Evolutionary conservation across 441 rosid species (phyloP), one percentile per base, ranked within the genome.

Genomic region (Adansonia madagascariensis): DNA sequence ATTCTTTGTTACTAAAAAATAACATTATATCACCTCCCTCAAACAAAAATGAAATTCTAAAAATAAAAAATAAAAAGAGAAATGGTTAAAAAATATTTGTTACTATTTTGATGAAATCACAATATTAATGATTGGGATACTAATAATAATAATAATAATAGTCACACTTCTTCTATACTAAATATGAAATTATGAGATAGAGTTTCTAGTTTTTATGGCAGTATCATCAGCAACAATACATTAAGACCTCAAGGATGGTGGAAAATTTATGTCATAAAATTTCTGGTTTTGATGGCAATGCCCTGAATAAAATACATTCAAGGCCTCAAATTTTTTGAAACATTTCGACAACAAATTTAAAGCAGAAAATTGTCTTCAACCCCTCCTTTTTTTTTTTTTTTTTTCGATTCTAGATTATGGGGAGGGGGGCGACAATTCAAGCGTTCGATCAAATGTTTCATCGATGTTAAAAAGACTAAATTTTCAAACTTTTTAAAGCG

Each of bases 401-500:
- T 75, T 47, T 64, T 35, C 17, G 22, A 44, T 77, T 62, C 73
- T 53, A 70, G 66, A 44, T 76, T 17, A 15, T 14, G 47, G 35
- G 41, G 41, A 4, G 41, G 41, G 41, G 41, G 56, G 73, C 59
- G 47, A 57, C 7, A 10, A 75, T 74, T 41, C 68, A 81, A 78
- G 62, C 41, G 41, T 35, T 35, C 41, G 41, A 35, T 35, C 41
- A 35, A 35, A 35, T 80, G 77, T 77, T 69, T n/a, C 66, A 78
- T 15, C 0, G 62, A 52, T 49, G 60, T 84, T 64, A 12, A 35
- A 35, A 35, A 83, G 85, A 82, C 44, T 83, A 91, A 71, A 89
- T 75, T 82, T 86, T 88, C 91, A 96, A 84, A 89, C 85, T 89
- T 86, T 83, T 90, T 59, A 96, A 81, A 52, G 95, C 90, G 24